phyloP scores from a whole-genome alignment of 176 grass and related monocot species.

The Carex pumila region DNA sequence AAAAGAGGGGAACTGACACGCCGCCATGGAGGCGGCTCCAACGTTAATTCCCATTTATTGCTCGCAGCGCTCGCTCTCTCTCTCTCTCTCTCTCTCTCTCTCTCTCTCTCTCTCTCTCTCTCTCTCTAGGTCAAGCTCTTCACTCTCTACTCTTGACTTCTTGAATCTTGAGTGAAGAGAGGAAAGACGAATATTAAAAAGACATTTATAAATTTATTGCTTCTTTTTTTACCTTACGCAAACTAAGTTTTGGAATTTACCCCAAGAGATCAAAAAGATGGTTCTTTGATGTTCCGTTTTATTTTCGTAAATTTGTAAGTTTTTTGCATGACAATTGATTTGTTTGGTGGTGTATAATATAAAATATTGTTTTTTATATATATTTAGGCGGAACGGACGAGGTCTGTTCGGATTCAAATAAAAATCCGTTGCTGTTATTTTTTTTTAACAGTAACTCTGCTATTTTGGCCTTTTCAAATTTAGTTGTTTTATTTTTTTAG shows the following conservation, averaged over 20 bases:
- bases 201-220: neutral
- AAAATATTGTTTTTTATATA: neutral
- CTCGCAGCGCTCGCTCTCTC: constrained; percentile 37
- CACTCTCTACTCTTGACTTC: neutral
- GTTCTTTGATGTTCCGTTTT: neutral
- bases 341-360: neutral
- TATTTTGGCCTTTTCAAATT: too few relatives aligned
- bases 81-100: constrained; percentile 20
- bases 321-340: neutral
- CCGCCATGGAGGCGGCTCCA: constrained; percentile 62
- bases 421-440: too few relatives aligned
- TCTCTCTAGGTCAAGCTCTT: constrained; percentile 28
- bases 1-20: constrained; percentile 55
- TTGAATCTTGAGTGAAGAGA: neutral
- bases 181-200: constrained; percentile 11
- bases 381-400: neutral
- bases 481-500: too few relatives aligned
- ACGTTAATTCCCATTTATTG: constrained; percentile 80
- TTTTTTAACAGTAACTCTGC: too few relatives aligned
- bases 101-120: constrained; percentile 41
- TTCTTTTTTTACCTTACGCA: constrained; percentile 2
- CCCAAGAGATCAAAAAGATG: neutral
- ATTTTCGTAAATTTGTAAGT: neutral
- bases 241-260: neutral
- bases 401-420: too few relatives aligned